phyloP scores from a whole-genome alignment of 345 rosid species.

The Eucalyptus tenuipes region DNA sequence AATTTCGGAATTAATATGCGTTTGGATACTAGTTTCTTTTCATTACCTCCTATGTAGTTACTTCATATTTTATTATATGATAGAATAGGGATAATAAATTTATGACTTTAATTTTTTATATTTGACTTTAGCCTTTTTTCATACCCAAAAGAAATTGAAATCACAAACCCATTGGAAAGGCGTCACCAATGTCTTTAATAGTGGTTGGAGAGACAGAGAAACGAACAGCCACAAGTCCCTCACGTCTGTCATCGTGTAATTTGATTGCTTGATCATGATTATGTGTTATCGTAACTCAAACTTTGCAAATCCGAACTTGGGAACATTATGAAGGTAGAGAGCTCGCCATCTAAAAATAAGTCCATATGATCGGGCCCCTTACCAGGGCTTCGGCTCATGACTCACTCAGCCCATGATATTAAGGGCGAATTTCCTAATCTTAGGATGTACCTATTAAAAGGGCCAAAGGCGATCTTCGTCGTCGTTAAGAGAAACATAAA shows the following conservation, averaged over 20 bases:
- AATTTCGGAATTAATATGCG: too few relatives aligned
- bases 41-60: not conserved
- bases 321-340: not conserved
- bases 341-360: not conserved
- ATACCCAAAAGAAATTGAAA: not conserved
- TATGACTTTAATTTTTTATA: too few relatives aligned
- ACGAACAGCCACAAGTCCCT: not conserved
- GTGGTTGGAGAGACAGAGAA: not conserved
- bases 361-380: not conserved
- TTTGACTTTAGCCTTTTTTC: too few relatives aligned
- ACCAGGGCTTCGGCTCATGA: not conserved
- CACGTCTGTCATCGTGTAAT: too few relatives aligned
- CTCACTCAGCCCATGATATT: not conserved
- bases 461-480: not conserved
- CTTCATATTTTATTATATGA: not conserved
- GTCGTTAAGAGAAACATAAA: not conserved
- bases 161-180: not conserved
- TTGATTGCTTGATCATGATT: too few relatives aligned
- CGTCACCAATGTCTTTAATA: not conserved
- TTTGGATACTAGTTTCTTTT: not conserved
- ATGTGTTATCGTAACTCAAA: not conserved
- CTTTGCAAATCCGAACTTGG: not conserved
- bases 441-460: not conserved
- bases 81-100: too few relatives aligned
- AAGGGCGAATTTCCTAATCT: not conserved